Evolutionary conservation across 2,329 filamentous ascomycete species (phyloP).

Genomic region (Meredithiella fracta): DNA sequence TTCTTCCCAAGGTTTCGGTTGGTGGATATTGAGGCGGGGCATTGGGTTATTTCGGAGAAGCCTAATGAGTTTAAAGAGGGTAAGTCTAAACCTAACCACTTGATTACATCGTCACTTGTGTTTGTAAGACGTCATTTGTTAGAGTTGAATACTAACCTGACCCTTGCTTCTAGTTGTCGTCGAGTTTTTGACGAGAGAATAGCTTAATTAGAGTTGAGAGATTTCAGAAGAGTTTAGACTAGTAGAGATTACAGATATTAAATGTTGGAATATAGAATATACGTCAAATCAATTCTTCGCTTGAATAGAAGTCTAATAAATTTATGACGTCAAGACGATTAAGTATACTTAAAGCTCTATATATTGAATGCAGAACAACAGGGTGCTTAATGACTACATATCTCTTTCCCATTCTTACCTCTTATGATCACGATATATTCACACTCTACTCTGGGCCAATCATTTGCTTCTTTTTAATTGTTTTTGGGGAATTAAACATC

Average conservation of each 20-base stretch:
- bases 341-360: background rate
- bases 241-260: background rate
- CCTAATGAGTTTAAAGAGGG: conserved; percentile 62
- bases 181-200: conserved; percentile 39
- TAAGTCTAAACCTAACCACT: conserved; percentile 27
- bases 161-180: conserved; percentile 35
- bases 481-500: conserved; percentile 15
- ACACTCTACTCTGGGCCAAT: background rate
- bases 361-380: background rate
- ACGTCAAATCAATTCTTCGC: background rate
- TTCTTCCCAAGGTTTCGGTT: conserved; percentile 69
- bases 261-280: background rate
- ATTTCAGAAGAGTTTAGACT: background rate
- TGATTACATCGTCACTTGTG: too few relatives aligned
- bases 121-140: conserved; percentile 9
- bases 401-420: background rate
- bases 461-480: conserved; percentile 9
- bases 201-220: conserved; percentile 18
- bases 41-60: conserved; percentile 84
- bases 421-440: background rate
- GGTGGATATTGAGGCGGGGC: conserved; percentile 59
- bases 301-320: background rate
- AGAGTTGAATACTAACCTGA: conserved; percentile 2
- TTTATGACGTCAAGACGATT: background rate
- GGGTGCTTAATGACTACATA: background rate